Evolutionary conservation across 2,329 filamentous ascomycete genomes (phyloP).

Genomic region (Diplodia sapinea): DNA sequence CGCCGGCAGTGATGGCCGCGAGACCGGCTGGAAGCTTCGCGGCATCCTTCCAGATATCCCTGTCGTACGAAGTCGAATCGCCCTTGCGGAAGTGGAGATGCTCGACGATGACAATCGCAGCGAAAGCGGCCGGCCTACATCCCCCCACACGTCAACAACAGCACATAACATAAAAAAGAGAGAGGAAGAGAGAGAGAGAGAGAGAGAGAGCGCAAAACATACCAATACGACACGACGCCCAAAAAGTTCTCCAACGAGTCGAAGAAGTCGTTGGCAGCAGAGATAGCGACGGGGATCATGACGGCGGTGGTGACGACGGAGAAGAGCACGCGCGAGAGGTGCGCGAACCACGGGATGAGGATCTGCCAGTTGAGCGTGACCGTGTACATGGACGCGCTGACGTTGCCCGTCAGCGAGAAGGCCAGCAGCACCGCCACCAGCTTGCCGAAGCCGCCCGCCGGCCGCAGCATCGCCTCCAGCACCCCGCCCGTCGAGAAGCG

Average conservation of each 20-base stretch:
- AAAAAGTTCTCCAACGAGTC: conserved; percentile 55
- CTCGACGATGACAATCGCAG: conserved; percentile 44
- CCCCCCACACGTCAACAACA: too few species aligned
- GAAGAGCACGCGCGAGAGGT: conserved; percentile 10
- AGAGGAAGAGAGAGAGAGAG: too few species aligned
- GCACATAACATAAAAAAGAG: too few species aligned
- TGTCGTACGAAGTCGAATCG: conserved; percentile 46
- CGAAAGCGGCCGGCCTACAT: conserved; percentile 39
- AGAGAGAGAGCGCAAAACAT: neutral
- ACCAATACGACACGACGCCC: conserved; percentile 47
- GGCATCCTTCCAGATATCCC: conserved; percentile 48
- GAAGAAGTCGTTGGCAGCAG: conserved; percentile 63
- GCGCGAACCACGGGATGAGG: conserved; percentile 46
- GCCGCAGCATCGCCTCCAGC: conserved; percentile 64
- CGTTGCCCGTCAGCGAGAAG: conserved; percentile 61
- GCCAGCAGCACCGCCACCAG: conserved; percentile 66
- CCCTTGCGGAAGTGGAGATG: conserved; percentile 49
- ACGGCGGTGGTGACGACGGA: conserved; percentile 63
- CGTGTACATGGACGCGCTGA: conserved; percentile 65
- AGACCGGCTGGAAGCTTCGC: conserved; percentile 49
- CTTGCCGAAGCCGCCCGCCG: conserved; percentile 65
- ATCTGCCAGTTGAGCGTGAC: conserved; percentile 70
- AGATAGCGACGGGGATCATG: conserved; percentile 64
- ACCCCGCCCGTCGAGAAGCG: conserved; percentile 63
- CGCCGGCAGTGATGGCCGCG: conserved; percentile 49